These are phyloP conservation scores for Aspergillus ochraceoroseus DNA, from an alignment of 2,329 filamentous ascomycete species.

Conservation along the genomic window DNA sequence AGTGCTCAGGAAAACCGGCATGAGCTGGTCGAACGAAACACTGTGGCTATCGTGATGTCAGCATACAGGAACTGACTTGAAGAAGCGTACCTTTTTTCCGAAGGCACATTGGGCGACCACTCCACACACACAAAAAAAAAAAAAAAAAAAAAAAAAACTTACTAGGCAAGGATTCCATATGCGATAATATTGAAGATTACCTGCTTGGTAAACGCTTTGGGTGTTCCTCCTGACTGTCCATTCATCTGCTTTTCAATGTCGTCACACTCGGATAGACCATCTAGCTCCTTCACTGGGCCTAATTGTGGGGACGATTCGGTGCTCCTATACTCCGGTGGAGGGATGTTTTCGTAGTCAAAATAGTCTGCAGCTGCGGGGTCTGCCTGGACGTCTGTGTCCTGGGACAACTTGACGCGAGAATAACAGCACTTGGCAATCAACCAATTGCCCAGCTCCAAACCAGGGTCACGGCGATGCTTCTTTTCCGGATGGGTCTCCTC, in stretches of 20 bases:
- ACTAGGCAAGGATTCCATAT: conserved; percentile 93
- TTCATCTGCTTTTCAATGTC: conserved; percentile 44
- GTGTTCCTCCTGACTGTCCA: conserved; percentile 39
- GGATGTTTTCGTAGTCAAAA: conserved; percentile 58
- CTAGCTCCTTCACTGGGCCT: conserved; percentile 30
- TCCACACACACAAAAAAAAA: background rate
- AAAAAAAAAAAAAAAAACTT: conserved; percentile 48
- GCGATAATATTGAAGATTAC: conserved; percentile 83
- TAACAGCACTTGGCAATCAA: conserved; percentile 46
- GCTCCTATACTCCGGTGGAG: conserved; percentile 64
- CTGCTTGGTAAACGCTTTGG: conserved; percentile 72
- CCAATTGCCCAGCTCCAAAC: conserved; percentile 70
- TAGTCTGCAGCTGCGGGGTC: conserved; percentile 37
- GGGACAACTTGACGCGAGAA: conserved; percentile 28
- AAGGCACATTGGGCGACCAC: conserved; percentile 4
- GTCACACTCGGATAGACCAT: conserved; percentile 32
- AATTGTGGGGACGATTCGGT: conserved; percentile 53
- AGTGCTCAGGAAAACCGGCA: conserved; percentile 86
- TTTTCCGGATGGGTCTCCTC: conserved; percentile 89
- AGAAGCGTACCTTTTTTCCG: background rate
- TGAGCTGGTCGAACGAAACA: conserved; percentile 90
- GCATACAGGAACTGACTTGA: conserved; percentile 22
- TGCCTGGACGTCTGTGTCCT: conserved; percentile 48
- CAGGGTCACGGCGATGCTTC: conserved; percentile 69
- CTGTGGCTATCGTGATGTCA: conserved; percentile 64